phyloP scores from a whole-genome alignment of 2,329 filamentous ascomycete species.

The Pyricularia pennisetigena region DNA sequence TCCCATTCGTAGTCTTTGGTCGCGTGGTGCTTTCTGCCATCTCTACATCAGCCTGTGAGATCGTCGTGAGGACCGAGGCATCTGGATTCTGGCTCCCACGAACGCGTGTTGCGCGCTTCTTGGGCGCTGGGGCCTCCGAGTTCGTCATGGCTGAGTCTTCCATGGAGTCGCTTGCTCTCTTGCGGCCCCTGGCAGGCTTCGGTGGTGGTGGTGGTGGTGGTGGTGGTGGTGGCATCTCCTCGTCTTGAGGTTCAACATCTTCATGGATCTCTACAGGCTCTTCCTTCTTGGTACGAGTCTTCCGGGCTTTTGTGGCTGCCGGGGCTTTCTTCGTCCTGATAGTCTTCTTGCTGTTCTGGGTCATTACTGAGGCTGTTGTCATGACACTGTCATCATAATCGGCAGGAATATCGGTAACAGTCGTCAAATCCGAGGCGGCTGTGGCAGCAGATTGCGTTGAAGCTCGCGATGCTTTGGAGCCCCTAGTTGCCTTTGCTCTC shows the following conservation, averaged over 20 bases:
- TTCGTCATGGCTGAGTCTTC: constrained; percentile 34
- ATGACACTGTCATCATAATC: constrained; percentile 49
- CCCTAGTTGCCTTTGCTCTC: constrained; percentile 34
- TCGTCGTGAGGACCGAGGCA: constrained; percentile 21
- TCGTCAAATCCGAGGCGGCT: constrained; percentile 36
- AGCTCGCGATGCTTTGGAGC: constrained; percentile 61
- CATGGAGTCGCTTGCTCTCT: constrained; percentile 52
- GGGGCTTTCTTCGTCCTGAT: constrained; percentile 45
- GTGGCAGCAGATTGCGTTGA: constrained; percentile 49
- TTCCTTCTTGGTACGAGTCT: constrained; percentile 42
- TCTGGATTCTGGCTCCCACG: constrained; percentile 35
- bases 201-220: constrained; percentile 25
- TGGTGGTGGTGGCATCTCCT: constrained; percentile 20
- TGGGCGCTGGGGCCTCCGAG: constrained; percentile 40
- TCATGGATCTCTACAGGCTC: constrained; percentile 37
- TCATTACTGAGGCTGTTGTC: constrained; percentile 50
- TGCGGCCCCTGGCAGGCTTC: constrained; percentile 44
- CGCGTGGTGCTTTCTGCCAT: constrained; percentile 26
- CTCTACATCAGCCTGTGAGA: constrained; percentile 27
- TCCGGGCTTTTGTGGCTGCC: constrained; percentile 33
- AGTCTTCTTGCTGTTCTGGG: constrained; percentile 39
- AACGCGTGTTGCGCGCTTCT: constrained; percentile 47
- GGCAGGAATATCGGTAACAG: constrained; percentile 34
- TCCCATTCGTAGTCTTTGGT: constrained; percentile 16
- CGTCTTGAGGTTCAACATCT: constrained; percentile 19